Conservation (phyloP, 805 yeast species). For the Pichia cephalocereana region DNA sequence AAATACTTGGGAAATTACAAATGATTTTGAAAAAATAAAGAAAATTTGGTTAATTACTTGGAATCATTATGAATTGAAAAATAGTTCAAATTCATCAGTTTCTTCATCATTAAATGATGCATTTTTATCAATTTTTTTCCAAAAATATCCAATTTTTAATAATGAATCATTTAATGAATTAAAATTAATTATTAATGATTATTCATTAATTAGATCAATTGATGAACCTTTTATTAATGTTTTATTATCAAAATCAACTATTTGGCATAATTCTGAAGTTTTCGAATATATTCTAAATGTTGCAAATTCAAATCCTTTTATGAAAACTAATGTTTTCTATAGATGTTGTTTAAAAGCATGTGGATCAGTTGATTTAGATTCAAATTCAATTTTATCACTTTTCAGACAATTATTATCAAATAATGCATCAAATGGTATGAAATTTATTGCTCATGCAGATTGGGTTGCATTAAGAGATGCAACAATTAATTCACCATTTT, state of each 20-base stretch:
- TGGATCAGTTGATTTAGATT: constrained; percentile 50
- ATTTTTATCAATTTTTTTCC: constrained; percentile 61
- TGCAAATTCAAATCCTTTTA: constrained; percentile 47
- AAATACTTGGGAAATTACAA: constrained; percentile 50
- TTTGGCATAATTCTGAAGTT: constrained; percentile 61
- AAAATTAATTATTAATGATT: constrained; percentile 45
- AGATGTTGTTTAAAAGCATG: constrained; percentile 66
- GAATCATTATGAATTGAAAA: constrained; percentile 40
- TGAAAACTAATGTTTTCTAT: constrained; percentile 59
- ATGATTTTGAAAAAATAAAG: constrained; percentile 48
- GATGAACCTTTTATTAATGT: constrained; percentile 82
- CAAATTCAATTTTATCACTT: constrained; percentile 40
- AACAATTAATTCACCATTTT: constrained; percentile 40
- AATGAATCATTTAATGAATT: constrained; percentile 49
- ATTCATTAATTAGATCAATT: constrained; percentile 46
- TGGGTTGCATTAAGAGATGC: constrained; percentile 81
- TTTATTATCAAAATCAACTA: constrained; percentile 52
- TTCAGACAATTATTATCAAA: constrained; percentile 28
- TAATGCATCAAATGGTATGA: constrained; percentile 44
- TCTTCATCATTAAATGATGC: constrained; percentile 64
- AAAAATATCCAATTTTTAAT: constrained; percentile 40
- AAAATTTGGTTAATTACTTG: constrained; percentile 57
- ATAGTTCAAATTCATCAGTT: constrained; percentile 54
- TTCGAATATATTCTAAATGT: constrained; percentile 55
- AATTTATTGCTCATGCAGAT: constrained; percentile 70